Evolutionary conservation across 2,329 filamentous ascomycete species (phyloP).

Genomic region (Pseudocercospora eumusae): DNA sequence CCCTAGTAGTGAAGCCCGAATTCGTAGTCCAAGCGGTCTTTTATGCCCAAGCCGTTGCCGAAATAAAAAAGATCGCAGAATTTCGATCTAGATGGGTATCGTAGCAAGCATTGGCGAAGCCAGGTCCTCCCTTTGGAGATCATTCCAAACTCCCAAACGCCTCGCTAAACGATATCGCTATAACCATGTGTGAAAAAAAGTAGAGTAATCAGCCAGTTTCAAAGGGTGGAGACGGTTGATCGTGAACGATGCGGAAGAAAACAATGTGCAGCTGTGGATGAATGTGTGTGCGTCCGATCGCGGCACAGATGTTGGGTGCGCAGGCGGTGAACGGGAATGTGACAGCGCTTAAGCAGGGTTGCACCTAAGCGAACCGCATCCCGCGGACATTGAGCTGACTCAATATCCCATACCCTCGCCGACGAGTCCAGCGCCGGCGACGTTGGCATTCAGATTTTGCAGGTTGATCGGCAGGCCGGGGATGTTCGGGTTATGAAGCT

Average conservation of each 20-base stretch:
- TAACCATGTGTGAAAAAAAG: conserved; percentile 18
- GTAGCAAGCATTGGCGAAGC: conserved; percentile 31
- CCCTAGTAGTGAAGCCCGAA: conserved; percentile 6
- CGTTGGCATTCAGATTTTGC: conserved; percentile 51
- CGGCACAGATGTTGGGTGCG: conserved; percentile 12
- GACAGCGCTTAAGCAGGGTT: conserved; percentile 22
- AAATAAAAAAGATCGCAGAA: conserved; percentile 16
- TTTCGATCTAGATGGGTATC: conserved; percentile 28
- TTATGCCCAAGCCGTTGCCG: conserved; percentile 9
- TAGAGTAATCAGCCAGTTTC: conserved; percentile 10
- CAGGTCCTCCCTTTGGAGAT: conserved; percentile 35
- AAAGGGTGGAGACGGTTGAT: not conserved
- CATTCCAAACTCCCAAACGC: conserved; percentile 36
- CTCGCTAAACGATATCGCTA: conserved; percentile 34
- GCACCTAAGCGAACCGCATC: conserved; percentile 22
- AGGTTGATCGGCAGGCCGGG: conserved; percentile 42
- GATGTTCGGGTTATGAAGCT: conserved; percentile 47
- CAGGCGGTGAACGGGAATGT: conserved; percentile 27
- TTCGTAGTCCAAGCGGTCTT: not conserved
- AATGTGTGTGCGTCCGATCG: conserved; percentile 14
- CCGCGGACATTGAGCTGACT: conserved; percentile 22
- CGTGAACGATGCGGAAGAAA: conserved; percentile 4
- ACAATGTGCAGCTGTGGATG: conserved; percentile 17
- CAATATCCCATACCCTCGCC: conserved; percentile 43
- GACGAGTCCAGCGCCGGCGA: conserved; percentile 56